Evolutionary conservation across 139 green algal genomes (phyloP), one percentile per base, ranked within the genome.

Genomic region (Chlorella sp.): DNA sequence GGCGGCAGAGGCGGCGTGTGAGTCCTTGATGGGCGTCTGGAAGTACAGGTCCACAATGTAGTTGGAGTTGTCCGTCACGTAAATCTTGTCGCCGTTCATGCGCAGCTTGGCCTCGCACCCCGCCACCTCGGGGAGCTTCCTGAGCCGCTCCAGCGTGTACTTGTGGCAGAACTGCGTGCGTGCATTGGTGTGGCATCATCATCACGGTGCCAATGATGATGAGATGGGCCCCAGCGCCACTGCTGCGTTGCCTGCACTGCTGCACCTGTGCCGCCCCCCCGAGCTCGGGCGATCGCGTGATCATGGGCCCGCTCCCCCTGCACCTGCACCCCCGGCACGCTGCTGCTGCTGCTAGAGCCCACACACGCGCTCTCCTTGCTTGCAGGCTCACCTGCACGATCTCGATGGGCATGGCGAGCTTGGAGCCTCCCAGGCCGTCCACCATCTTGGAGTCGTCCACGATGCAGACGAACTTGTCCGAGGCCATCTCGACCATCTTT

Each of bases 41-140:
- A 99, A 99, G 89, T 98, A 98, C 26, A 99, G 88, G 84, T 99
- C 95, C 1, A 99, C 93, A 59, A 99, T 99, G 88, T 96, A 99
- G 91, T 99, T 99, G 77, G 66, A 77, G 90, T 99, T 99, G 86
- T 99, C 95, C 3, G 95, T 98, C 22, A 99, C 93, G 67, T 98
- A 98, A 1, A 89, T 87, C 80, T 96, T 92, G 81, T 97, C 95
- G 50, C 92, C 93, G 24, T 96, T 84, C 89, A 95, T 95, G 75
- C 93, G 90, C 34, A 97, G 86, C 84, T 95, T 93, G 62, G 94
- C 95, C 27, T 88, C 80, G 79, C 92, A 95, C 24, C 92, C 93
- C 32, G 76, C 81, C 24, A 93, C 83, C 81, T 93, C 86, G 5
- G 86, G 80, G 50, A 94, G 78, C 31, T 85, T 75, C 34, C 84